These are phyloP conservation scores for Aspergillus arachidicola DNA, from an alignment of 2,329 filamentous ascomycete genomes.

Conservation along the genomic window DNA sequence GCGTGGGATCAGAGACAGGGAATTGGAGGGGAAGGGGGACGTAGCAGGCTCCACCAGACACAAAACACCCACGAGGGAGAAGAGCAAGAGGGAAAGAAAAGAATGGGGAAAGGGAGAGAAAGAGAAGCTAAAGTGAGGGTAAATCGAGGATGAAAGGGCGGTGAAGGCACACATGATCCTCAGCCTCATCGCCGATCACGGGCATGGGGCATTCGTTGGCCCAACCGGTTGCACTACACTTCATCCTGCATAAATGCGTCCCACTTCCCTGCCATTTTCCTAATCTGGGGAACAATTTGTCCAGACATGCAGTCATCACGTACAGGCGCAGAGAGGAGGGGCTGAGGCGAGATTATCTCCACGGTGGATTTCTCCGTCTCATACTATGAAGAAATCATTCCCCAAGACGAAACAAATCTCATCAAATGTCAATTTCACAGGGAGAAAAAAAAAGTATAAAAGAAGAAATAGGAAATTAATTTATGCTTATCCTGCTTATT, in stretches of 20 bases:
- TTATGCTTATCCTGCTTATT: background rate
- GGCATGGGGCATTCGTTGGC: background rate
- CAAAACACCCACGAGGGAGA: conserved; percentile 6
- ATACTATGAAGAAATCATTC: background rate
- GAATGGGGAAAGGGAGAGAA: conserved; percentile 1
- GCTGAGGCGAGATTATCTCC: background rate
- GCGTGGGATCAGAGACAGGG: conserved; percentile 16
- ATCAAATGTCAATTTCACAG: background rate
- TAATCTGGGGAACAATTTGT: background rate
- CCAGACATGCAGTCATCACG: background rate
- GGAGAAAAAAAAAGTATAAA: background rate
- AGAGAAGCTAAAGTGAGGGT: conserved; percentile 3
- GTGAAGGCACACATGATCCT: conserved; percentile 10
- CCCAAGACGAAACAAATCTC: background rate
- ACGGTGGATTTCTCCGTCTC: background rate
- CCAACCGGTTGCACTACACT: background rate
- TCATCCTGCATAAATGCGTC: background rate
- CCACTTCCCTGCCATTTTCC: background rate
- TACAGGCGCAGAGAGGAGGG: background rate
- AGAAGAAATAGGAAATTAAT: background rate
- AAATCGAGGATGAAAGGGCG: background rate
- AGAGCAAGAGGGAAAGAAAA: conserved; percentile 1
- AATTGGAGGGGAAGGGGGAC: conserved; percentile 22
- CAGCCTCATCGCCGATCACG: background rate
- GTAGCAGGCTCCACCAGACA: conserved; percentile 5